Percentiles rank a stretch among this genome's conserved stretches.
phyloP scores from a whole-genome alignment of 371 early-diverging fungal species.

The Dichotomocladium elegans region DNA sequence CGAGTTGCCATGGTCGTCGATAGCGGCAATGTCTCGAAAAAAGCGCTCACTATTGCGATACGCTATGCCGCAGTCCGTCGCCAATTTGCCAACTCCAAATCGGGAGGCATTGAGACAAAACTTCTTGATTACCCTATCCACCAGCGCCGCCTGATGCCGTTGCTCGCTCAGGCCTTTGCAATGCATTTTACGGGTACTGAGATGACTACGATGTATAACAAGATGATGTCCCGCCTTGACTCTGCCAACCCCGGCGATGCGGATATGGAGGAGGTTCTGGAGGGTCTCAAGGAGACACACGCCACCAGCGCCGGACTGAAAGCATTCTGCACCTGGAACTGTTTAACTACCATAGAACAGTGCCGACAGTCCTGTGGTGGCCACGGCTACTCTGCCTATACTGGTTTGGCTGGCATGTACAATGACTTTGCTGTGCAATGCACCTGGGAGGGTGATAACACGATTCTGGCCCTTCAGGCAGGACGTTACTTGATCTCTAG shows the following conservation, averaged over 20 bases:
- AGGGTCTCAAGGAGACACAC: slow-evolving; percentile 86
- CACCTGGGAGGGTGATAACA: slow-evolving; percentile 93
- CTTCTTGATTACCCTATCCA: slow-evolving; percentile 90
- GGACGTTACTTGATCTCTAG: slow-evolving; percentile 86
- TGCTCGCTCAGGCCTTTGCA: slow-evolving; percentile 88
- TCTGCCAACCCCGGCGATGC: slow-evolving; percentile 62
- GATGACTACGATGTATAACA: slow-evolving; percentile 73
- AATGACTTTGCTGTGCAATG: slow-evolving; percentile 92
- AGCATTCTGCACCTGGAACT: slow-evolving; percentile 94
- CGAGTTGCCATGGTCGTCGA: slow-evolving; percentile 90
- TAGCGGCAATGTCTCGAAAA: slow-evolving; percentile 84
- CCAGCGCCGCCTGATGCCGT: slow-evolving; percentile 88
- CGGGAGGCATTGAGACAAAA: slow-evolving; percentile 71
- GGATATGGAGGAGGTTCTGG: slow-evolving; percentile 65
- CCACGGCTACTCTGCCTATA: slow-evolving; percentile 91
- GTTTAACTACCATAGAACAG: slow-evolving; percentile 83
- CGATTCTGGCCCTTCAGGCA: slow-evolving; percentile 85
- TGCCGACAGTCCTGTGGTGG: slow-evolving; percentile 91
- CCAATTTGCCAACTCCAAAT: slow-evolving; percentile 65
- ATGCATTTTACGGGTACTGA: slow-evolving; percentile 88
- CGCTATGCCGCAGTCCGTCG: slow-evolving; percentile 91
- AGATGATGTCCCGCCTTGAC: slow-evolving; percentile 73
- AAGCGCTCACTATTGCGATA: slow-evolving; percentile 86
- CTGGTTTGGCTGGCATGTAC: slow-evolving; percentile 83
- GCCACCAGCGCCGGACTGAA: slow-evolving; percentile 91